Conservation (phyloP, 108 stramenopile genomes). For the Epipyxis sp. region DNA sequence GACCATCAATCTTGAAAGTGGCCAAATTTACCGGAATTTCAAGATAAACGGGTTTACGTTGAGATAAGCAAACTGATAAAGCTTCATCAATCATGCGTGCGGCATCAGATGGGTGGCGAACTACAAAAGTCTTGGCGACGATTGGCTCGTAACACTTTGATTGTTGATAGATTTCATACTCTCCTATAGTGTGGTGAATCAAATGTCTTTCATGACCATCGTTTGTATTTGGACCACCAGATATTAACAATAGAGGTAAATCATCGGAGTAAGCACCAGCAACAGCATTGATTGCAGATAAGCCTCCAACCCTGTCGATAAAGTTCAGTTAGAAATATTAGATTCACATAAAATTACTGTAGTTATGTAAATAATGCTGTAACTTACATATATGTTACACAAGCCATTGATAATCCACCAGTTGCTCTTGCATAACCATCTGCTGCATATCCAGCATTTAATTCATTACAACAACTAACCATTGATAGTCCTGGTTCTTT, state of each 20-base stretch:
- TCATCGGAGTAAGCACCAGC: constrained; percentile 38
- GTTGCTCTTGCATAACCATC: constrained; percentile 2
- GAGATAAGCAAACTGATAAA: neutral
- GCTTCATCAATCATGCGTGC: constrained; percentile 31
- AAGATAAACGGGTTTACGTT: constrained; percentile 30
- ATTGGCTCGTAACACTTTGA: constrained; percentile 17
- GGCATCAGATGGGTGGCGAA: constrained; percentile 23
- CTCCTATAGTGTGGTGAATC: constrained; percentile 33
- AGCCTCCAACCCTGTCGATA: constrained; percentile 19
- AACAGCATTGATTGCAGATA: constrained; percentile 31
- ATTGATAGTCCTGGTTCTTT: neutral
- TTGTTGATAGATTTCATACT: constrained; percentile 23
- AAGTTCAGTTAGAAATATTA: neutral
- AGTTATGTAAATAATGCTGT: neutral
- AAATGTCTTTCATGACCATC: constrained; percentile 6
- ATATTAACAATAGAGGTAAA: constrained; percentile 26
- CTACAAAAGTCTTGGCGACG: constrained; percentile 13
- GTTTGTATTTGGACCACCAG: constrained; percentile 29
- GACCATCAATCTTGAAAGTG: neutral
- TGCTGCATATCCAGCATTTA: constrained; percentile 33
- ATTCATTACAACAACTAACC: constrained; percentile 38
- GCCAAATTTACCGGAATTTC: constrained; percentile 22
- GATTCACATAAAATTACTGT: neutral
- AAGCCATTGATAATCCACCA: neutral
- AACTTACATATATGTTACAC: constrained; percentile 24